Conservation (phyloP, 2,329 filamentous ascomycete genomes). For the Paraphoma chrysanthemicola region DNA sequence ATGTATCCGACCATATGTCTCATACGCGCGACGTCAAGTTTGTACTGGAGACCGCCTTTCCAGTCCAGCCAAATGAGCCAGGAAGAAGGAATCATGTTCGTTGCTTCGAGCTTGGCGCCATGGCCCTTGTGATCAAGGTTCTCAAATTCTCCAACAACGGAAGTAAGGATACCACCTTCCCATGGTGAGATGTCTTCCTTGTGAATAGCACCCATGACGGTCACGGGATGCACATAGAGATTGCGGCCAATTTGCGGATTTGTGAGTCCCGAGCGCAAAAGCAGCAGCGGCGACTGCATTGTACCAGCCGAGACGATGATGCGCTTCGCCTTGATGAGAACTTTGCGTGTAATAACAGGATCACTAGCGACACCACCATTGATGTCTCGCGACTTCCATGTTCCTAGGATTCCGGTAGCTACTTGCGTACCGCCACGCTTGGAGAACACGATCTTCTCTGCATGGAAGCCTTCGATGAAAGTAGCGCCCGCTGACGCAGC, state of each 20-base stretch:
- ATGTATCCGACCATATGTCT: conserved; percentile 76
- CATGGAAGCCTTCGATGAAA: conserved; percentile 84
- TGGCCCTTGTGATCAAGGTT: conserved; percentile 82
- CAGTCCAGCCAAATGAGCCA: conserved; percentile 71
- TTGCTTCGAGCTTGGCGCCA: conserved; percentile 80
- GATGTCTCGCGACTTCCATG: conserved; percentile 75
- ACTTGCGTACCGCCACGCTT: conserved; percentile 59
- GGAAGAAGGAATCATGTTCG: conserved; percentile 74
- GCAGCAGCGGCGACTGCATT: conserved; percentile 76
- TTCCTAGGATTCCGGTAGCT: conserved; percentile 75
- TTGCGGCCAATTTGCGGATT: conserved; percentile 84
- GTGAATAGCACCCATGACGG: conserved; percentile 65
- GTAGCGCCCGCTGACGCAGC: conserved; percentile 77
- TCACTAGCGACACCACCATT: conserved; percentile 64
- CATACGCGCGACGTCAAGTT: conserved; percentile 72
- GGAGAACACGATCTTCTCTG: conserved; percentile 74
- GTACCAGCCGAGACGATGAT: conserved; percentile 81
- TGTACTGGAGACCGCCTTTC: conserved; percentile 72
- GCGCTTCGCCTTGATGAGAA: conserved; percentile 79
- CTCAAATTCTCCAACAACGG: conserved; percentile 77
- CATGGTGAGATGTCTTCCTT: conserved; percentile 69
- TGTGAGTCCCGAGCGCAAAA: conserved; percentile 79
- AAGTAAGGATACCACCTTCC: conserved; percentile 80
- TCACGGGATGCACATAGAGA: conserved; percentile 80
- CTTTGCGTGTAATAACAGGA: conserved; percentile 62